These are phyloP conservation scores for Lantana camara DNA, from an alignment of 257 asterid species.

Conservation along the genomic window DNA sequence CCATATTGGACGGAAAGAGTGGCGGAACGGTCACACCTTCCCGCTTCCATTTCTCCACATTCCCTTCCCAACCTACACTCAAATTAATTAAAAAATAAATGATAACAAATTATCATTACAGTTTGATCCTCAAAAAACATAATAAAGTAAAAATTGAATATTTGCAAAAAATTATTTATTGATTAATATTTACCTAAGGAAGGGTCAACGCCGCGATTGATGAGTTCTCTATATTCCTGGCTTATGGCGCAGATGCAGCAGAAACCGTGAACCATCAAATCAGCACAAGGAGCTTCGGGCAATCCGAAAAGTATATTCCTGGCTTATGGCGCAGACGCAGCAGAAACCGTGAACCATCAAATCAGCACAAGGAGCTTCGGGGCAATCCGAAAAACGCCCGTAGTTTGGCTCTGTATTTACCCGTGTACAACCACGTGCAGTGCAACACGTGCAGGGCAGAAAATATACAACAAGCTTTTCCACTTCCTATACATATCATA, in stretches of 20 bases:
- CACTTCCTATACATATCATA: constrained; percentile 22
- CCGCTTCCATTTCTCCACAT: constrained; percentile 35
- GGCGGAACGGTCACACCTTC: constrained; percentile 40
- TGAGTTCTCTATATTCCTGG: constrained; percentile 49
- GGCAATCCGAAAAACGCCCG: constrained; percentile 35
- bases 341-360: constrained; percentile 38
- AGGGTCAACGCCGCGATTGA: constrained; percentile 40
- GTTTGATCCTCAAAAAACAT: no score
- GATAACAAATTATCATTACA: no score
- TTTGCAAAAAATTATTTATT: no score
- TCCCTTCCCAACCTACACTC: constrained; percentile 50
- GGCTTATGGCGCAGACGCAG: constrained; percentile 41
- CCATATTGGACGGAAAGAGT: constrained; percentile 31
- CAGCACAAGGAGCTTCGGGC: constrained; percentile 40
- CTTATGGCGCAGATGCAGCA: constrained; percentile 42
- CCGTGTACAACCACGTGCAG: constrained; percentile 42
- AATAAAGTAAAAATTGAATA: no score
- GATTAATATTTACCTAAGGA: constrained; percentile 29
- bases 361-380: constrained; percentile 41
- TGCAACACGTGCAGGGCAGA: constrained; percentile 37
- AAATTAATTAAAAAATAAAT: background rate
- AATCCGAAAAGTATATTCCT: constrained; percentile 43
- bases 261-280: constrained; percentile 36
- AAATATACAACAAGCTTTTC: constrained; percentile 28
- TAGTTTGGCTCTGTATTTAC: constrained; percentile 38